These are phyloP conservation scores for Parasitella parasitica DNA, from an alignment of 371 early-diverging fungal species.

Conservation along the genomic window DNA sequence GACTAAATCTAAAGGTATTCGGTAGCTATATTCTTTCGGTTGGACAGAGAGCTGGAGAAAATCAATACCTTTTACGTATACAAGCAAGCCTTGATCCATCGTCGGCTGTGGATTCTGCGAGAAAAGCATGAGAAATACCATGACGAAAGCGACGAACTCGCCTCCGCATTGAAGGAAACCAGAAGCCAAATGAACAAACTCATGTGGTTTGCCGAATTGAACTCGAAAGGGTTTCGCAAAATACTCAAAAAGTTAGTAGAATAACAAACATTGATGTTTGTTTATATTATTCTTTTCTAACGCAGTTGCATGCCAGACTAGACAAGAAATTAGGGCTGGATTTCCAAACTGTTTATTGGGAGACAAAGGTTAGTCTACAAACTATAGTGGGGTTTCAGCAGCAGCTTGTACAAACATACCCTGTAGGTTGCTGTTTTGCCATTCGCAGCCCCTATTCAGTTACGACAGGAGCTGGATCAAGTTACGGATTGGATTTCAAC, in stretches of 20 bases:
- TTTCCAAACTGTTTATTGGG: constrained; percentile 51
- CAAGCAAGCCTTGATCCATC: constrained; percentile 61
- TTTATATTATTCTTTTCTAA: background rate
- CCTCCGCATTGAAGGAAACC: constrained; percentile 60
- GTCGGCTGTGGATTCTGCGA: constrained; percentile 60
- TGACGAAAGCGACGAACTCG: constrained; percentile 54
- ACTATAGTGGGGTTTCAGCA: background rate
- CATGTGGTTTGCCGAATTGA: constrained; percentile 67
- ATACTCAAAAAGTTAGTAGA: constrained; percentile 72
- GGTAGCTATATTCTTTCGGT: constrained; percentile 58
- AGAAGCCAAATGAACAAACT: constrained; percentile 58
- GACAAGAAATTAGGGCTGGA: constrained; percentile 59
- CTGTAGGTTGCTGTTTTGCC: constrained; percentile 39
- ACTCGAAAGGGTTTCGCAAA: constrained; percentile 65
- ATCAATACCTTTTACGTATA: constrained; percentile 65
- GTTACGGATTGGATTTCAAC: constrained; percentile 25
- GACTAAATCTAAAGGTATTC: no score
- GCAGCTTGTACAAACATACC: background rate
- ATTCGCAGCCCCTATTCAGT: constrained; percentile 29
- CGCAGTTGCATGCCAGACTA: constrained; percentile 35
- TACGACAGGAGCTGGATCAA: constrained; percentile 32
- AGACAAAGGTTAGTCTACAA: constrained; percentile 43
- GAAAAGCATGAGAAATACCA: constrained; percentile 51
- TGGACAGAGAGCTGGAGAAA: constrained; percentile 71
- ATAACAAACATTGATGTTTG: background rate